phyloP scores from a whole-genome alignment of 495 filamentous ascomycete species.

The Sphaerosporella brunnea region DNA sequence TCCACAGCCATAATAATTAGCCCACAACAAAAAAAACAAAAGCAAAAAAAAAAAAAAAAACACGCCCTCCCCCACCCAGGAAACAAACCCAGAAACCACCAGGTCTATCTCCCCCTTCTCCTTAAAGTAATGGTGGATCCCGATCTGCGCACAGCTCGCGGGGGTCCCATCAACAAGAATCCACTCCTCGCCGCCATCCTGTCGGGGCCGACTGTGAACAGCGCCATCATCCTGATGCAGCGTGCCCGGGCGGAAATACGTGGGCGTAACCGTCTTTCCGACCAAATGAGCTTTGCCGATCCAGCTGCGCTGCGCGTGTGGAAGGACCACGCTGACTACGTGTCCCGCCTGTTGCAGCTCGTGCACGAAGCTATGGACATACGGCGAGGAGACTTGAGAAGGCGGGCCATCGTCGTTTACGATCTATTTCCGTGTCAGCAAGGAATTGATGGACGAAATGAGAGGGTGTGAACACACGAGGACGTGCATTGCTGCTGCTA shows the following conservation, averaged over 20 bases:
- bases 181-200: conserved; percentile 64
- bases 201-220: conserved; percentile 36
- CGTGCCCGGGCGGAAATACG: conserved; percentile 65
- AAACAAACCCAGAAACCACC: conserved; percentile 60
- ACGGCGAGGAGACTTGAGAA: conserved; percentile 75
- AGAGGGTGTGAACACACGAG: no score
- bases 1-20: no score
- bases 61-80: no score
- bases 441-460: no score
- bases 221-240: conserved; percentile 50
- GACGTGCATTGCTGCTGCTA: conserved; percentile 1
- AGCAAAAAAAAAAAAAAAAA: no score
- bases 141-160: conserved; percentile 77
- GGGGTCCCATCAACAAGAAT: conserved; percentile 78
- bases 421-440: conserved; percentile 32
- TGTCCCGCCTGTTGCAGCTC: conserved; percentile 63
- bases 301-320: conserved; percentile 86
- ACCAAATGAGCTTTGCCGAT: conserved; percentile 95
- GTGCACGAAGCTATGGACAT: conserved; percentile 69
- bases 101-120: conserved; percentile 64
- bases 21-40: no score
- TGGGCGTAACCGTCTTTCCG: conserved; percentile 63
- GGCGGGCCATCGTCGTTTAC: conserved; percentile 94
- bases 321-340: conserved; percentile 72
- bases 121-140: conserved; percentile 69